A percentile compares a stretch with the other conserved stretches of the same genome.
phyloP scores from a whole-genome alignment of 2,329 filamentous ascomycete species.

The Fusarium oxysporum region DNA sequence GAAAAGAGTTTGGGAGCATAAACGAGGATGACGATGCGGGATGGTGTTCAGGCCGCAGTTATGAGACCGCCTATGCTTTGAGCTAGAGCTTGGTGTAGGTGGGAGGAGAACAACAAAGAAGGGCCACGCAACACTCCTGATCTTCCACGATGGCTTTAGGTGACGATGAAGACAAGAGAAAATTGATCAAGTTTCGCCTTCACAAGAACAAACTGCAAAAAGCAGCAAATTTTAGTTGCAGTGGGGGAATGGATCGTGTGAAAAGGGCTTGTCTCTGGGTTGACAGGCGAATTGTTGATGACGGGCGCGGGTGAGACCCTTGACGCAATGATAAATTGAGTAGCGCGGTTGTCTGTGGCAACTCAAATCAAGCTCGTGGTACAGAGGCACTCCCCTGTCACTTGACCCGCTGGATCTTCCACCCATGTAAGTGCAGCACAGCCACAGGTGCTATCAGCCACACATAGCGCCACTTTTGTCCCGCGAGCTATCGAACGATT shows the following conservation, averaged over 20 bases:
- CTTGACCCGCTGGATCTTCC: constrained; percentile 31
- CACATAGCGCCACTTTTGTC: constrained; percentile 23
- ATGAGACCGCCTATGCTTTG: constrained; percentile 16
- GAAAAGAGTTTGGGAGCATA: constrained; percentile 10
- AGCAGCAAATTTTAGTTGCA: constrained; percentile 14
- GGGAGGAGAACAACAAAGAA: constrained; percentile 28
- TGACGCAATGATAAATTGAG: constrained; percentile 48
- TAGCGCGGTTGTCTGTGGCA: constrained; percentile 56
- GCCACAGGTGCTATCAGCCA: constrained; percentile 22
- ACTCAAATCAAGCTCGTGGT: constrained; percentile 41
- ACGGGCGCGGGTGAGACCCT: constrained; percentile 39
- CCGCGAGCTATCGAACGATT: constrained; percentile 41
- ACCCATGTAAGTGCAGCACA: neutral
- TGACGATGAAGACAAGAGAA: constrained; percentile 5
- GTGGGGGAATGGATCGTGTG: constrained; percentile 39
- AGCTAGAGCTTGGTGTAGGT: constrained; percentile 9
- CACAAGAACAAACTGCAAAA: neutral
- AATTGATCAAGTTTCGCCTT: neutral
- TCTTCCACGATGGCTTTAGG: neutral
- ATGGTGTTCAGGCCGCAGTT: constrained; percentile 32
- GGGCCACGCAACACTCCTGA: constrained; percentile 12
- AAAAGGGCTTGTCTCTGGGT: constrained; percentile 34
- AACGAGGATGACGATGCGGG: constrained; percentile 24
- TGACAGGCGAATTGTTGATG: constrained; percentile 42
- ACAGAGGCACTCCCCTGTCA: constrained; percentile 30